Evolutionary conservation across 148 eudicot genomes (phyloP).

Genomic region (Rhododendron vialii): DNA sequence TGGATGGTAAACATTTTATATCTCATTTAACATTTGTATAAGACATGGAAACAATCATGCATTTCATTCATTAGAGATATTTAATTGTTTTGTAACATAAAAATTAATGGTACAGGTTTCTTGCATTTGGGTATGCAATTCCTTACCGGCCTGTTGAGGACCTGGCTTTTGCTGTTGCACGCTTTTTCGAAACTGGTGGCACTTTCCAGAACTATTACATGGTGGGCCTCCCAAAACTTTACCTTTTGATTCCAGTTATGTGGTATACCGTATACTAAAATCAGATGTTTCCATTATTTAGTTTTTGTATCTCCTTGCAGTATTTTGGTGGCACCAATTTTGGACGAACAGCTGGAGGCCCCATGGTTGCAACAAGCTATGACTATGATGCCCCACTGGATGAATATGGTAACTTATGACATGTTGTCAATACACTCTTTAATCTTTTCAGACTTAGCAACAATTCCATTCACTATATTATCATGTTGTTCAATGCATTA

Average conservation of each 20-base stretch:
- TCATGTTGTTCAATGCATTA: background rate
- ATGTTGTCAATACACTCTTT: background rate
- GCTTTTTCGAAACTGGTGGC: conserved; percentile 49
- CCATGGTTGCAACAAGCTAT: conserved; percentile 52
- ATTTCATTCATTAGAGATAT: background rate
- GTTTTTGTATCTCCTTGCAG: conserved; percentile 17
- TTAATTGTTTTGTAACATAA: background rate
- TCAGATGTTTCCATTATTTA: background rate
- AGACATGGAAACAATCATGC: background rate
- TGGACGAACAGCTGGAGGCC: conserved; percentile 60
- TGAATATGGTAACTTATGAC: conserved; percentile 39
- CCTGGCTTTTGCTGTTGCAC: conserved; percentile 56
- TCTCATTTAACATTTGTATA: background rate
- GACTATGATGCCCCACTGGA: conserved; percentile 60
- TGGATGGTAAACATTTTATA: conserved; percentile 37
- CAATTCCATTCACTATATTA: background rate
- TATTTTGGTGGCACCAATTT: conserved; percentile 58
- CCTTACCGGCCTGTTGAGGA: conserved; percentile 56
- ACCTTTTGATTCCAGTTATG: background rate
- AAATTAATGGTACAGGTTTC: conserved; percentile 32
- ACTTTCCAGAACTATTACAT: conserved; percentile 55
- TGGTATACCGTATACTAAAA: too few species aligned
- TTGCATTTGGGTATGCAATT: conserved; percentile 44
- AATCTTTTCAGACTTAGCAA: background rate
- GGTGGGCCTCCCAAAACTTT: conserved; percentile 18